These are phyloP conservation scores for Populus simonii DNA, from an alignment of 345 rosid genomes.

Conservation along the genomic window DNA sequence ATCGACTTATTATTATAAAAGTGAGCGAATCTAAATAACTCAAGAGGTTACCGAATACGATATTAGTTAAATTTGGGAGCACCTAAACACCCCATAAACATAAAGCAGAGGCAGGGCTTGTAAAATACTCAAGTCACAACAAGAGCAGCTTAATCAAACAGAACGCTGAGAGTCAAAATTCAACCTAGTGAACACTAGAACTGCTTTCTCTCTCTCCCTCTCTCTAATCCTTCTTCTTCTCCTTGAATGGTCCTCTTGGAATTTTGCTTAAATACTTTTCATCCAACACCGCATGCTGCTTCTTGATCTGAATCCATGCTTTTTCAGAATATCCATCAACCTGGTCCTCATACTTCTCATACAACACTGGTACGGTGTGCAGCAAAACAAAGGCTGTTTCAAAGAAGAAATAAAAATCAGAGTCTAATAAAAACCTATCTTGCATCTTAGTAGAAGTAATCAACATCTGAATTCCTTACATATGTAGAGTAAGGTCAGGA, in stretches of 20 bases:
- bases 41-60: not conserved
- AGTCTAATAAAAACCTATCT: not conserved
- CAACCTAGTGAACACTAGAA: not conserved
- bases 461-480: constrained; percentile 39
- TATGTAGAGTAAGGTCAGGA: constrained; percentile 76
- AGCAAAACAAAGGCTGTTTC: constrained; percentile 62
- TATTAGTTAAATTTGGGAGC: not conserved
- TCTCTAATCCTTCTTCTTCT: constrained; percentile 57
- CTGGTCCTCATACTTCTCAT: constrained; percentile 80
- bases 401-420: not conserved
- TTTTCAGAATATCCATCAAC: constrained; percentile 73
- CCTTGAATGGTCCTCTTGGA: constrained; percentile 60
- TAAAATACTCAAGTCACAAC: not conserved
- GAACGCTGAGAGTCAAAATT: not conserved
- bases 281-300: constrained; percentile 64
- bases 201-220: not conserved
- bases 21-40: not conserved
- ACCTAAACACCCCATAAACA: not conserved
- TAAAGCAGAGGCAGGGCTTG: not conserved
- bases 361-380: constrained; percentile 71
- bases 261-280: constrained; percentile 81
- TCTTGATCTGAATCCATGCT: constrained; percentile 62
- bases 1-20: not conserved
- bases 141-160: not conserved
- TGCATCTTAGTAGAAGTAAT: not conserved